These are phyloP conservation scores for Yamagishiella unicocca DNA, from an alignment of 139 green algal species.

Conservation along the genomic window DNA sequence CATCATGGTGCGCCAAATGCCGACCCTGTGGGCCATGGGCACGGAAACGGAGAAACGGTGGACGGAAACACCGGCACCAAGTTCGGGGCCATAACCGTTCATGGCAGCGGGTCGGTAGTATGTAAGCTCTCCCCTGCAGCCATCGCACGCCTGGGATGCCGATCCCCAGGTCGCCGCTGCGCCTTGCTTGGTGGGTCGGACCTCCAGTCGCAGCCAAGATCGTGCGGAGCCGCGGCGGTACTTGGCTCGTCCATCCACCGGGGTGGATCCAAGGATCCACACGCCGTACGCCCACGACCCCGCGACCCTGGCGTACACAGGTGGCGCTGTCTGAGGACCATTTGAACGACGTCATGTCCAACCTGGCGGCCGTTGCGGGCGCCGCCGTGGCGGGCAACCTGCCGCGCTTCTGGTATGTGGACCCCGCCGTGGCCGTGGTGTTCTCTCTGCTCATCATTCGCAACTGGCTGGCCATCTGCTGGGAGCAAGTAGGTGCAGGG, in stretches of 20 bases:
- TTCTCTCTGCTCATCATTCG: conserved; percentile 81
- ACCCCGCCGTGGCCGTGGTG: conserved; percentile 72
- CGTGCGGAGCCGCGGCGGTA: too few species aligned
- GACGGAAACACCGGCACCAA: too few species aligned
- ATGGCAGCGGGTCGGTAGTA: too few species aligned
- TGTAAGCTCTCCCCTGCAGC: too few species aligned
- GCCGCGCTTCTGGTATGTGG: conserved; percentile 66
- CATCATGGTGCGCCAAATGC: conserved; percentile 37
- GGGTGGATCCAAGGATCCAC: too few species aligned
- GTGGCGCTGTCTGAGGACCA: conserved; percentile 68
- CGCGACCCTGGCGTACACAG: neutral
- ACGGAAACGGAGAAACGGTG: neutral
- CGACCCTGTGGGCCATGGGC: too few species aligned
- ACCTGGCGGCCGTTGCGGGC: conserved; percentile 65
- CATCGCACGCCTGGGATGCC: too few species aligned
- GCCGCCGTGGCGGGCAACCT: conserved; percentile 48
- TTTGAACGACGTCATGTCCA: conserved; percentile 81
- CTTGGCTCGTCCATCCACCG: too few species aligned
- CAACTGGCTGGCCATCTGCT: conserved; percentile 77
- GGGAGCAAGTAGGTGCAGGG: conserved; percentile 64
- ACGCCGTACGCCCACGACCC: neutral
- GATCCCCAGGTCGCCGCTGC: too few species aligned
- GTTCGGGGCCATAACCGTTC: too few species aligned
- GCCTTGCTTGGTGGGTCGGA: too few species aligned
- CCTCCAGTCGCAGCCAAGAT: too few species aligned